Conservation (phyloP, 2,329 filamentous ascomycete genomes). For the Pestalotiopsis sp. region DNA sequence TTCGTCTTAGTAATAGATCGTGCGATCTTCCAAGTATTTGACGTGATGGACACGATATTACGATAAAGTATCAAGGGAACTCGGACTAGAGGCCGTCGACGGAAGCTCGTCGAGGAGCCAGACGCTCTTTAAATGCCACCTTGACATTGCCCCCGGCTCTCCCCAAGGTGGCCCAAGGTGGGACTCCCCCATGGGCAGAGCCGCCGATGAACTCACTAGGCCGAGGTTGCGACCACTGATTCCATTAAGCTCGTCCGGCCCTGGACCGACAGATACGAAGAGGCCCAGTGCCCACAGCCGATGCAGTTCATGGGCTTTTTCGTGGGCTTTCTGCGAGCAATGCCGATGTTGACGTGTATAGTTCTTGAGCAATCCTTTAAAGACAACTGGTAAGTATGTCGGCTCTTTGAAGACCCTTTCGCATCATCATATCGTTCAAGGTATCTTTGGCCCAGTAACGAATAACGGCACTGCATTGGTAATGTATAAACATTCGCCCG, state of each 20-base stretch:
- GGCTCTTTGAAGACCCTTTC: not conserved
- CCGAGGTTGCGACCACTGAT: constrained; percentile 6
- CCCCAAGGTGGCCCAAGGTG: not conserved
- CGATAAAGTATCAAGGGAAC: not conserved
- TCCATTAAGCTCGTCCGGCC: not conserved
- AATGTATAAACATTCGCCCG: not conserved
- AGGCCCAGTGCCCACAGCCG: not conserved
- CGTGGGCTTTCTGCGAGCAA: not conserved
- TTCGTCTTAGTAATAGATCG: not conserved
- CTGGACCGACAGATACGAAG: not conserved
- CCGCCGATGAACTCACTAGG: constrained; percentile 9
- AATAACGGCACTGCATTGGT: not conserved
- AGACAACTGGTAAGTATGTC: not conserved
- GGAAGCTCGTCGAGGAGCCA: not conserved
- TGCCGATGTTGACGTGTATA: not conserved
- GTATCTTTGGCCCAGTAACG: not conserved
- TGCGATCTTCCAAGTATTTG: not conserved
- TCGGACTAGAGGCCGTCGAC: not conserved
- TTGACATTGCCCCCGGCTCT: not conserved
- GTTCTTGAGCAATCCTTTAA: not conserved
- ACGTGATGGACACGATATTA: not conserved
- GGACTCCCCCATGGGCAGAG: constrained; percentile 1
- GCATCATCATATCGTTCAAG: not conserved
- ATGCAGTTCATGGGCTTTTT: not conserved
- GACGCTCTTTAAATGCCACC: constrained; percentile 10